phyloP scores from a whole-genome alignment of 192 early-diverging fungal species.

The Backusella westeae region DNA sequence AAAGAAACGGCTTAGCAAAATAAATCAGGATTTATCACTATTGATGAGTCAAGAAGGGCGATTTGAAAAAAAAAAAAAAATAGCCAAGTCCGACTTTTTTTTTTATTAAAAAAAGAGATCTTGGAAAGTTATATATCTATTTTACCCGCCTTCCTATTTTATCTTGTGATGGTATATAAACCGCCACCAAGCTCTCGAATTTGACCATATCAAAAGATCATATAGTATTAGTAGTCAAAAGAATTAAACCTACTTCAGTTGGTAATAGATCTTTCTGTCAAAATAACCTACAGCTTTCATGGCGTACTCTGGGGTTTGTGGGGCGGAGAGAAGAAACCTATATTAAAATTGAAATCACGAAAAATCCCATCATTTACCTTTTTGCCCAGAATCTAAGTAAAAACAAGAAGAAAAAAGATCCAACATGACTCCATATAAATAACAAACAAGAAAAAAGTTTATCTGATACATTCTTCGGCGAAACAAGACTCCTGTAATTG shows the following conservation, averaged over 20 bases:
- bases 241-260: background rate
- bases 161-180: background rate
- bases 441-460: background rate
- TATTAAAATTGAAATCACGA: conserved; percentile 3
- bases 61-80: background rate
- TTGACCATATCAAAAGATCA: background rate
- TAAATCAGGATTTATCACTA: background rate
- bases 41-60: background rate
- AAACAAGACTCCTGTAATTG: background rate
- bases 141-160: background rate
- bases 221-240: background rate
- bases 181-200: background rate
- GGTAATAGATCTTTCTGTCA: background rate
- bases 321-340: background rate
- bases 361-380: background rate
- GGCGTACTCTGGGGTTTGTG: background rate
- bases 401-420: background rate
- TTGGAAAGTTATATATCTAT: background rate
- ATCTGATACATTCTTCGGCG: background rate
- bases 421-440: background rate
- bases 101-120: conserved; percentile 1
- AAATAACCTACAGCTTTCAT: background rate
- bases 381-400: background rate
- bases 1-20: background rate
- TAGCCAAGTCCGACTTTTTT: background rate